phyloP scores from a whole-genome alignment of 495 filamentous ascomycete genomes.

The Tuber umbilicatum region DNA sequence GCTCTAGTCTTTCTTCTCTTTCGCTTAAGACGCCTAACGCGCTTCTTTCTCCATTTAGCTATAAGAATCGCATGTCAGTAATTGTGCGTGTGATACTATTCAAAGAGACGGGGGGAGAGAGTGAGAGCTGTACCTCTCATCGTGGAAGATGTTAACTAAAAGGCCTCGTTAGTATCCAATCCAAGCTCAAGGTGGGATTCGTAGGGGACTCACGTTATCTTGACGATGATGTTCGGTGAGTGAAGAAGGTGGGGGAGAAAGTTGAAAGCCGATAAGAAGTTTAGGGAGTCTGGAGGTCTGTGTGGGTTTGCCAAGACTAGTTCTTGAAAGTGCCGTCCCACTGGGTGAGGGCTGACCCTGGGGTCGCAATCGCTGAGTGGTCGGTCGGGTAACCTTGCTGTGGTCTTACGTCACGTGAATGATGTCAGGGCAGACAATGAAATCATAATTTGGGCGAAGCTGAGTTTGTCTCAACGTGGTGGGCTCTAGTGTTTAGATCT shows the following conservation, averaged over 20 bases:
- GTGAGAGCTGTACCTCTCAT: background rate
- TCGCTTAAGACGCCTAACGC: constrained; percentile 42
- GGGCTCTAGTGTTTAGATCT: background rate
- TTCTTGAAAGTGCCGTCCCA: background rate
- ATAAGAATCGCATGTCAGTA: constrained; percentile 31
- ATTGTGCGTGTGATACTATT: constrained; percentile 10
- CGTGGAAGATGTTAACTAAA: constrained; percentile 1
- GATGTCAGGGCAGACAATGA: background rate
- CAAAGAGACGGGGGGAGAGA: background rate
- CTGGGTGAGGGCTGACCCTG: background rate
- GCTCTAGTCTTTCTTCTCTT: constrained; percentile 43
- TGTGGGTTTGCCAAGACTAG: background rate
- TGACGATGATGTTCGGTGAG: background rate
- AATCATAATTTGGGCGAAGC: background rate
- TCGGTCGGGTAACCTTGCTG: background rate
- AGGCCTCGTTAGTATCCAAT: background rate
- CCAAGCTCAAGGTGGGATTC: background rate
- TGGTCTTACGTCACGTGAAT: background rate
- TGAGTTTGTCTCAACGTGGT: background rate
- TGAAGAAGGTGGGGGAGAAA: background rate
- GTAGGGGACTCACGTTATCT: background rate
- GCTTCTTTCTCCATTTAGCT: constrained; percentile 43
- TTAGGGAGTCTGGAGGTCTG: background rate
- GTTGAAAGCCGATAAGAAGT: background rate
- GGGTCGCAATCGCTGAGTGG: background rate